Percentiles rank a stretch among this genome's conserved stretches.
Conservation (phyloP, 2,329 filamentous ascomycete genomes). For the Colletotrichum sansevieriae region DNA sequence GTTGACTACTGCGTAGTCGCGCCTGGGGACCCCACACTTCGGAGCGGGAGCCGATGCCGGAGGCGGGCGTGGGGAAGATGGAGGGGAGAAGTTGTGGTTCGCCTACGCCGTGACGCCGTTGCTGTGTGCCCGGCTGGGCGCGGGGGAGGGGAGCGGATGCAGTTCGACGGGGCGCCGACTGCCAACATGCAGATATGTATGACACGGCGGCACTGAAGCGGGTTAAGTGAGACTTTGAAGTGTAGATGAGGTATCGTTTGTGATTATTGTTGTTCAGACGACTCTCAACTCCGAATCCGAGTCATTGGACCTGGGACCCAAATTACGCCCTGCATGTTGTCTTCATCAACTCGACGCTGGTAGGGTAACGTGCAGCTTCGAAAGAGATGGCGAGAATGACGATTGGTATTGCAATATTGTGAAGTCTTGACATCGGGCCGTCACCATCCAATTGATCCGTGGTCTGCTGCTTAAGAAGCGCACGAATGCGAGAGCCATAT, state of each 20-base stretch:
- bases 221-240: neutral
- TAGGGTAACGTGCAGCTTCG: slow-evolving; percentile 9
- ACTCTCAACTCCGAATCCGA: neutral
- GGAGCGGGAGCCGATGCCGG: slow-evolving; percentile 21
- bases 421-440: neutral
- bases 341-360: neutral
- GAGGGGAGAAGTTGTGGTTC: slow-evolving; percentile 17
- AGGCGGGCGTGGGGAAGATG: neutral
- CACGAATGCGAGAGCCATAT: slow-evolving; percentile 3
- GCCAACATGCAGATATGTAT: too few species aligned
- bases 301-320: neutral
- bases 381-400: slow-evolving; percentile 9
- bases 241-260: neutral
- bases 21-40: slow-evolving; percentile 30
- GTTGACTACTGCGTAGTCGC: slow-evolving; percentile 1
- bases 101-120: neutral
- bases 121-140: slow-evolving; percentile 1
- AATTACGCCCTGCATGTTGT: slow-evolving; percentile 30
- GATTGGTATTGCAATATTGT: slow-evolving; percentile 11
- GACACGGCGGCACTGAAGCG: neutral
- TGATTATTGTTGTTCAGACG: neutral
- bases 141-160: slow-evolving; percentile 20
- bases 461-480: slow-evolving; percentile 1
- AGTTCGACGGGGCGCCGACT: neutral
- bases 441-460: neutral